A percentile compares a stretch with the other conserved stretches of the same genome.
Conservation (phyloP, 257 asterid species). For the Fraxinus americana region DNA sequence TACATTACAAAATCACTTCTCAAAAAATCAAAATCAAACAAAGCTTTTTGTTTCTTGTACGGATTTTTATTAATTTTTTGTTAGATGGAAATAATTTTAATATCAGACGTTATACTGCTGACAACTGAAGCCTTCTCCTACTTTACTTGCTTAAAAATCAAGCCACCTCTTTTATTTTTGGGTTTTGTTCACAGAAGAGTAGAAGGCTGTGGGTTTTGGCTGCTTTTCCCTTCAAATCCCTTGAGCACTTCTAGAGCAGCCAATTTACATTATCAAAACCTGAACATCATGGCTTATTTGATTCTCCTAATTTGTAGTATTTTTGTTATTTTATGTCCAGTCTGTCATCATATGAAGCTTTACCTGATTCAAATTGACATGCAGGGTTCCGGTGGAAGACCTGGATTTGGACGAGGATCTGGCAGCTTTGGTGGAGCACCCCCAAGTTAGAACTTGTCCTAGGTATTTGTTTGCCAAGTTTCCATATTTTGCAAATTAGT, state of each 20-base stretch:
- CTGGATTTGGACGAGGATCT: constrained; percentile 55
- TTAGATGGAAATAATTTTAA: background rate
- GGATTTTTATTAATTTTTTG: background rate
- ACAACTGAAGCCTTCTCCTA: background rate
- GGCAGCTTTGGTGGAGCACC: constrained; percentile 64
- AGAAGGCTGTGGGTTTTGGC: background rate
- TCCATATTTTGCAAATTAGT: constrained; percentile 14
- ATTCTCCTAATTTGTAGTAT: background rate
- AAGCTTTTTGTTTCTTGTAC: too few relatives aligned
- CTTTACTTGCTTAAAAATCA: background rate
- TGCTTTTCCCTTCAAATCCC: background rate
- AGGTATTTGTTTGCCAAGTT: background rate
- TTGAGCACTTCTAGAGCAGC: background rate
- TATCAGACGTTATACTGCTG: background rate
- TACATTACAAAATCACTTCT: too few relatives aligned
- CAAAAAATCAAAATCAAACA: too few relatives aligned
- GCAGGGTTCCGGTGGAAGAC: constrained; percentile 53
- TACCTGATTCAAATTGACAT: background rate
- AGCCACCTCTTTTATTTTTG: background rate
- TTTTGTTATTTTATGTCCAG: background rate
- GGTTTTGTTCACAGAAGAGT: background rate
- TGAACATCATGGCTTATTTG: background rate
- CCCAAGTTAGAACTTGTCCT: constrained; percentile 35
- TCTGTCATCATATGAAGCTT: background rate
- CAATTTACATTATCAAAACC: background rate